Base-by-base conservation (phyloP, 1,284 basidiomycete species). In the Amylostereum areolatum region DNA sequence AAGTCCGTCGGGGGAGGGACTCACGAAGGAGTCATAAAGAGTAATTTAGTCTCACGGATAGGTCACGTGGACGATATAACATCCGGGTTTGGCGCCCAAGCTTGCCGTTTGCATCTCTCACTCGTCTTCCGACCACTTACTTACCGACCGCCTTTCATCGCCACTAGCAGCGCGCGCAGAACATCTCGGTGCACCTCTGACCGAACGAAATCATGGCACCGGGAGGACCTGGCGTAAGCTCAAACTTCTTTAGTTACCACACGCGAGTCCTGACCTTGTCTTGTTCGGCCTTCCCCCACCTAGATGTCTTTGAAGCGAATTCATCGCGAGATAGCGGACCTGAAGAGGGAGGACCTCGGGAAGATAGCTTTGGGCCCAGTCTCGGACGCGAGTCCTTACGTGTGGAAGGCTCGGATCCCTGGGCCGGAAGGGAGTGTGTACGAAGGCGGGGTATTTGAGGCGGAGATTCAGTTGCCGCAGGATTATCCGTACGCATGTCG, bases 221-320 rank as follows among this genome's bases (percentile, higher is more conserved):
- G 24, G 29, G 32, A 48, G 28, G 27, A 7, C 31, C 39, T 6
- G 47, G 47, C 27, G 47, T 46, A 31, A 31, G 48, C 37, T 28
- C 12, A 6, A 27, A 18, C 32, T 39, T 49, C 12, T n/a, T 42
- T 10, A 10, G 11, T 7, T 10, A 29, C 12, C 12, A 8, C 6
- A 25, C n/a, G 25, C 18, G 10, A 27, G 24, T 43, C 24, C 18
- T 28, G 5, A 43, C n/a, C n/a, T 7, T 43, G 8, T 25, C 27
- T 18, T 18, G 18, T 18, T 18, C 18, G 18, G 18, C 18, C 18
- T 39, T 32, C 31, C 12, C 9, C 24, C 10, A n/a, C 24, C 30
- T 33, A 91, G 87, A 92, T 85, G 72, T 87, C 89, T 3, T 65
- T 89, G 55, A 94, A 92, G 68, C 83, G 92, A 45, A 94, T 96